Evolutionary conservation across 2,329 filamentous ascomycete species (phyloP).

Genomic region (Fusarium ramigenum): DNA sequence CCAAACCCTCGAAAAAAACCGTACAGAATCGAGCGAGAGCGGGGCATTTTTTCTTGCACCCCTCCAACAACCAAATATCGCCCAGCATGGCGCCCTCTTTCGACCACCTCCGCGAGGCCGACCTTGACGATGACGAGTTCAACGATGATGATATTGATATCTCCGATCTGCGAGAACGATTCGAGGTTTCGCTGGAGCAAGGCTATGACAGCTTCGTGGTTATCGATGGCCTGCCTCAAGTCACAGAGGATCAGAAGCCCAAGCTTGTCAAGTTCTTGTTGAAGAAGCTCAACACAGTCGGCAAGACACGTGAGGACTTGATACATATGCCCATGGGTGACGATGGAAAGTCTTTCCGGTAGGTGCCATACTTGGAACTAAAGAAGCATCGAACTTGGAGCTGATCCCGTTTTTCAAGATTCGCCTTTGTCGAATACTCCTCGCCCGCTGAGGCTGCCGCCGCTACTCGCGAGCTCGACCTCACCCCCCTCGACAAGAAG

Average conservation of each 20-base stretch:
- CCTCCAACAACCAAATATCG: conserved; percentile 46
- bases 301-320: conserved; percentile 84
- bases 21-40: conserved; percentile 43
- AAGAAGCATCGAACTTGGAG: not conserved
- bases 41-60: conserved; percentile 51
- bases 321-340: conserved; percentile 95
- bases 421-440: conserved; percentile 96
- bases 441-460: conserved; percentile 88
- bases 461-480: conserved; percentile 88
- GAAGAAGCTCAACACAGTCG: conserved; percentile 89
- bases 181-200: conserved; percentile 94
- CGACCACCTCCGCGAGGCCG: conserved; percentile 89
- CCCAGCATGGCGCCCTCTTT: conserved; percentile 88
- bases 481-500: conserved; percentile 91
- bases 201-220: conserved; percentile 97
- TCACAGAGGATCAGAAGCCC: conserved; percentile 88
- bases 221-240: conserved; percentile 90
- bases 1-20: conserved; percentile 32
- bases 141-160: conserved; percentile 96
- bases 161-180: conserved; percentile 92
- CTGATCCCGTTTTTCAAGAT: conserved; percentile 62
- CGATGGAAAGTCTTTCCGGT: conserved; percentile 87
- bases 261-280: conserved; percentile 97
- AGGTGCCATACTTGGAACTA: conserved; percentile 47
- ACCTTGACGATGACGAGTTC: conserved; percentile 84